phyloP scores from a whole-genome alignment of 176 grass and related monocot species.

The Lolium multiflorum region DNA sequence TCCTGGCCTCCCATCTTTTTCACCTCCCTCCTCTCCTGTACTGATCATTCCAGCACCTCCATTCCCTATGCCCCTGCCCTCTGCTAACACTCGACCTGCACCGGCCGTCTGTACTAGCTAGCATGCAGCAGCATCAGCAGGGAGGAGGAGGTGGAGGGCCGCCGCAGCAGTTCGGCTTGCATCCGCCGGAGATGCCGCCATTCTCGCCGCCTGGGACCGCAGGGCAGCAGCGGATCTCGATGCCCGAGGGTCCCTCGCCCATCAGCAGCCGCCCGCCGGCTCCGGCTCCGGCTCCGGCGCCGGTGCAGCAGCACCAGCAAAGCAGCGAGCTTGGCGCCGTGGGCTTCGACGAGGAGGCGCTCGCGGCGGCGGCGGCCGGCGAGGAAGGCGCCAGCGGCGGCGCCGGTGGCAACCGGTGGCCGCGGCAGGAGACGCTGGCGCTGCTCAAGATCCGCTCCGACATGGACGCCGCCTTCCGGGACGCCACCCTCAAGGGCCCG shows the following conservation, averaged over 20 bases:
- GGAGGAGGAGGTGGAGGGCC: conserved; percentile 30
- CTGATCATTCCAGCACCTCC: conserved; percentile 58
- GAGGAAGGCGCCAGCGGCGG: conserved; percentile 76
- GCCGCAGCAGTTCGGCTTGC: conserved; percentile 47
- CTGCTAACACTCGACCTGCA: conserved; percentile 49
- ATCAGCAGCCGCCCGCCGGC: conserved; percentile 81
- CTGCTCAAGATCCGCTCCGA: conserved; percentile 99
- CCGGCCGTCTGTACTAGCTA: conserved; percentile 27
- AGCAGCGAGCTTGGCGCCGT: conserved; percentile 60
- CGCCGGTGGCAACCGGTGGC: conserved; percentile 79
- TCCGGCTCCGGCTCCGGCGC: conserved; percentile 41
- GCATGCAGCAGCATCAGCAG: conserved; percentile 54
- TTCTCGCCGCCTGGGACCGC: conserved; percentile 47
- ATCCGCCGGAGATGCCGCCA: conserved; percentile 70
- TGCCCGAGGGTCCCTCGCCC: conserved; percentile 80
- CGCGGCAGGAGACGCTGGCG: conserved; percentile 91
- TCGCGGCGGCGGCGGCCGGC: conserved; percentile 53
- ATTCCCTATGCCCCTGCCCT: conserved; percentile 45
- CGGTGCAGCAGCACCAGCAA: conserved; percentile 48
- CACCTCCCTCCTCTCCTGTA: conserved; percentile 57
- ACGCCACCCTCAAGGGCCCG: conserved; percentile 93
- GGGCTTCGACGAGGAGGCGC: conserved; percentile 63
- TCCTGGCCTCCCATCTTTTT: conserved; percentile 61
- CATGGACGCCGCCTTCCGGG: conserved; percentile 94
- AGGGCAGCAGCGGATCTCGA: conserved; percentile 45